A percentile compares a stretch with the other conserved stretches of the same genome.
These are phyloP conservation scores for Neonectria faginata DNA, from an alignment of 2,329 filamentous ascomycete genomes.

Conservation along the genomic window DNA sequence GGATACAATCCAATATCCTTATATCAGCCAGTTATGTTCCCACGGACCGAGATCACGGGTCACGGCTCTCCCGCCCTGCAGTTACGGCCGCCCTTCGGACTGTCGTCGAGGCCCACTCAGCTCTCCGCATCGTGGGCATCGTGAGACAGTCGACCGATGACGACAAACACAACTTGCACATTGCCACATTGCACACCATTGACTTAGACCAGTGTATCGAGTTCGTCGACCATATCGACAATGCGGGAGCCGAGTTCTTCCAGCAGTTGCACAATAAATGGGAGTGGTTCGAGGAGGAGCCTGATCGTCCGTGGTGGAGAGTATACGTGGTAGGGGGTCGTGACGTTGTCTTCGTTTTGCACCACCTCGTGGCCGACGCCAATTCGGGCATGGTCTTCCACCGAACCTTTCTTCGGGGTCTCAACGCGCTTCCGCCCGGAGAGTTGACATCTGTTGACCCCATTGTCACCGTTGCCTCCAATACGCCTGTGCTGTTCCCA, in stretches of 20 bases:
- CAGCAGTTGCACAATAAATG: slow-evolving; percentile 29
- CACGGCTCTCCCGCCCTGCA: slow-evolving; percentile 1
- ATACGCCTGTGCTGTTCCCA: slow-evolving; percentile 2
- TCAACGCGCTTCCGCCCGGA: slow-evolving; percentile 16
- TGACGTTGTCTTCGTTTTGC: slow-evolving; percentile 29
- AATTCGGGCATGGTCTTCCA: slow-evolving; percentile 30
- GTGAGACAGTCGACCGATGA: slow-evolving; percentile 14
- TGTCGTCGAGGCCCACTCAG: slow-evolving; percentile 33
- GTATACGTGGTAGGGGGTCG: slow-evolving; percentile 28
- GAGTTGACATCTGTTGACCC: neutral
- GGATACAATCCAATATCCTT: slow-evolving; percentile 40
- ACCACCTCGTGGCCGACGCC: slow-evolving; percentile 29
- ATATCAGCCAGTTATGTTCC: slow-evolving; percentile 37
- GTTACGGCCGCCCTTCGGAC: slow-evolving; percentile 34
- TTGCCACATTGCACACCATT: slow-evolving; percentile 23
- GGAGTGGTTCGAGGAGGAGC: slow-evolving; percentile 24
- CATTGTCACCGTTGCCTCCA: slow-evolving; percentile 10
- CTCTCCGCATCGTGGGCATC: slow-evolving; percentile 32
- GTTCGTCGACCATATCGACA: slow-evolving; percentile 20
- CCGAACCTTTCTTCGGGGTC: slow-evolving; percentile 25
- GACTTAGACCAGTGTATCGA: slow-evolving; percentile 28
- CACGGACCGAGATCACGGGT: neutral
- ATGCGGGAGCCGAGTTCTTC: slow-evolving; percentile 17
- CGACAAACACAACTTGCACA: slow-evolving; percentile 20
- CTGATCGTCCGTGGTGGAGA: slow-evolving; percentile 26